Percentiles rank a stretch among this genome's conserved stretches.
These are phyloP conservation scores for Lepidium sativum DNA, from an alignment of 345 rosid genomes.

Conservation along the genomic window DNA sequence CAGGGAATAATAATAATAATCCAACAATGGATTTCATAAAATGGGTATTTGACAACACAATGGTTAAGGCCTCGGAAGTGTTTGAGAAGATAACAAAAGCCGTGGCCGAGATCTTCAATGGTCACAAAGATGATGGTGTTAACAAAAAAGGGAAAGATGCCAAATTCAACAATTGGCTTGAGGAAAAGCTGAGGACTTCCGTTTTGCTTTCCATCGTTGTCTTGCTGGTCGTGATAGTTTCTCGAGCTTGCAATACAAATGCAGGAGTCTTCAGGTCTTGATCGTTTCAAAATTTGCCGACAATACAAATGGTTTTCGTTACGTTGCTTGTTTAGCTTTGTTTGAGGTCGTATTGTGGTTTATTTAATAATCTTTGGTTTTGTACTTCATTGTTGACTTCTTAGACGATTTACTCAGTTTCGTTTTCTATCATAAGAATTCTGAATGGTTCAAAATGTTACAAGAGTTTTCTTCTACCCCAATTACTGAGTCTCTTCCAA, in stretches of 20 bases:
- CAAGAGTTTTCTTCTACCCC: background rate
- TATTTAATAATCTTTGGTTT: constrained; percentile 6
- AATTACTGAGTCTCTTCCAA: background rate
- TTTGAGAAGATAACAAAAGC: constrained; percentile 41
- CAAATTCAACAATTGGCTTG: constrained; percentile 35
- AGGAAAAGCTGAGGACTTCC: constrained; percentile 61
- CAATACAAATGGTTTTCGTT: constrained; percentile 16
- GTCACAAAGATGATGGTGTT: constrained; percentile 16
- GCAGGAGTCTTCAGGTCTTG: constrained; percentile 27
- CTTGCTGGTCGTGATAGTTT: constrained; percentile 65
- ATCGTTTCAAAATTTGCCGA: constrained; percentile 52
- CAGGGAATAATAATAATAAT: constrained; percentile 26
- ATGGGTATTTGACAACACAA: constrained; percentile 57
- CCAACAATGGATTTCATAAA: constrained; percentile 34
- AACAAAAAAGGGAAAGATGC: constrained; percentile 18
- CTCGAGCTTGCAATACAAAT: constrained; percentile 35
- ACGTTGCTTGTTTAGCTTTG: constrained; percentile 10
- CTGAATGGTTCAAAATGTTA: background rate
- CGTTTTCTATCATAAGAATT: constrained; percentile 1
- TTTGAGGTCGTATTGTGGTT: constrained; percentile 5
- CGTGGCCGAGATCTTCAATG: constrained; percentile 34
- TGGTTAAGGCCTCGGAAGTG: constrained; percentile 36
- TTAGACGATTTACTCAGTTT: background rate
- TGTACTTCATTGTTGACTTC: constrained; percentile 9
- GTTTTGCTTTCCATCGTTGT: constrained; percentile 68